These are phyloP conservation scores for Rhypophila decipiens DNA, from an alignment of 495 filamentous ascomycete genomes.

Conservation along the genomic window DNA sequence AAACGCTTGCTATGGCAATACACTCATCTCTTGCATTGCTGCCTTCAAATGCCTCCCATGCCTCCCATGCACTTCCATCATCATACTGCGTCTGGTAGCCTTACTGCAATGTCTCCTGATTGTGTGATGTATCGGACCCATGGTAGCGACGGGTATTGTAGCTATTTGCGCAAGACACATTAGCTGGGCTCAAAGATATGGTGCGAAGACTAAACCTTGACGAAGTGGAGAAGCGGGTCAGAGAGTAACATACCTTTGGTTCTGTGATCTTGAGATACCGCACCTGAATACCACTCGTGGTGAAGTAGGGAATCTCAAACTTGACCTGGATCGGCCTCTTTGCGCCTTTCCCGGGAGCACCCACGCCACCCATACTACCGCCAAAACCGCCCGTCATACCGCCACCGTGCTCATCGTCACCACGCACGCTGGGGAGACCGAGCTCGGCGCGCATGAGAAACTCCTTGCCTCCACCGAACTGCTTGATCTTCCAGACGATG, in stretches of 20 bases:
- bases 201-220: too few relatives aligned
- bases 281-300: constrained; percentile 96
- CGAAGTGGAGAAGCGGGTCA: not conserved
- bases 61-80: not conserved
- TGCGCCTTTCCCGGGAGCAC: constrained; percentile 62
- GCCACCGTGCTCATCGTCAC: constrained; percentile 91
- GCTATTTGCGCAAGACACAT: too few relatives aligned
- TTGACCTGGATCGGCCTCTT: constrained; percentile 98
- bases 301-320: constrained; percentile 99
- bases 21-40: not conserved
- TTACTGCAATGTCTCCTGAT: constrained; percentile 89
- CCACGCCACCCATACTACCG: constrained; percentile 84
- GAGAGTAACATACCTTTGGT: constrained; percentile 70
- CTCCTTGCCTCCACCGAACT: constrained; percentile 96
- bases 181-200: too few relatives aligned
- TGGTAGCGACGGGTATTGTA: constrained; percentile 96
- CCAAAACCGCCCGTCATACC: constrained; percentile 96
- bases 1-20: not conserved
- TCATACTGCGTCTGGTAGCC: constrained; percentile 81
- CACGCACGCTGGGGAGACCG: constrained; percentile 86
- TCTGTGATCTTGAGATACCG: constrained; percentile 99
- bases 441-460: constrained; percentile 99
- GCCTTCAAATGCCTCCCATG: not conserved
- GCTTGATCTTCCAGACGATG: constrained; percentile 99
- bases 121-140: constrained; percentile 99